Percentiles rank a stretch among this genome's conserved stretches.
phyloP scores from a whole-genome alignment of 805 yeast genomes.

The Metschnikowia gruessii region DNA sequence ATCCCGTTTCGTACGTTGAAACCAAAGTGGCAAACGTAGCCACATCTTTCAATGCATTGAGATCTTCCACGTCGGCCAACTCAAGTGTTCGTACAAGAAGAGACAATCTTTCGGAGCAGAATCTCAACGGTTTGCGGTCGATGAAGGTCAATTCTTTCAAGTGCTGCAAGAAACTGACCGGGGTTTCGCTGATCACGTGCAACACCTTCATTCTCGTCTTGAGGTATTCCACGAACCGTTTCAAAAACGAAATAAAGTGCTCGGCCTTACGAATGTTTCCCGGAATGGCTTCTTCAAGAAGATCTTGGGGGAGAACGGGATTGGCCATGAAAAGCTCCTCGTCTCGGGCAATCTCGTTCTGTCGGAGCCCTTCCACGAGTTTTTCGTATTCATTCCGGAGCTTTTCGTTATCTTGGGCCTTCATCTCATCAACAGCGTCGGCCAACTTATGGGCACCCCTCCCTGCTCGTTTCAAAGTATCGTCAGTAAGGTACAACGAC shows the following conservation, averaged over 20 bases:
- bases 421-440: constrained; percentile 82
- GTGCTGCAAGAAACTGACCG: constrained; percentile 88
- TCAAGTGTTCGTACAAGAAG: constrained; percentile 87
- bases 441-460: constrained; percentile 79
- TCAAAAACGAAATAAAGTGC: constrained; percentile 90
- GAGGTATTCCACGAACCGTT: constrained; percentile 88
- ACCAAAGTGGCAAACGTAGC: constrained; percentile 96
- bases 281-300: constrained; percentile 90
- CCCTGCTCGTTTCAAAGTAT: constrained; percentile 79
- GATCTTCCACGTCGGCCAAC: constrained; percentile 84
- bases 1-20: constrained; percentile 92
- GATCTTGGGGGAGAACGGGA: constrained; percentile 82
- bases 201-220: constrained; percentile 97
- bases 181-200: constrained; percentile 97
- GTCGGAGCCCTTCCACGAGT: constrained; percentile 84
- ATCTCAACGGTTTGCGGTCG: constrained; percentile 85
- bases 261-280: constrained; percentile 97
- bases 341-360: constrained; percentile 61
- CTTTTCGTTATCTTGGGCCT: constrained; percentile 75
- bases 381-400: constrained; percentile 88
- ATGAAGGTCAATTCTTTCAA: constrained; percentile 89
- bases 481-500: constrained; percentile 89
- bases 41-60: constrained; percentile 87
- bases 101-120: constrained; percentile 89
- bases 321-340: constrained; percentile 77